Evolutionary conservation across 2,329 filamentous ascomycete genomes (phyloP), one percentile per base, ranked within the genome.

Genomic region (Paracamarosporium sp.): DNA sequence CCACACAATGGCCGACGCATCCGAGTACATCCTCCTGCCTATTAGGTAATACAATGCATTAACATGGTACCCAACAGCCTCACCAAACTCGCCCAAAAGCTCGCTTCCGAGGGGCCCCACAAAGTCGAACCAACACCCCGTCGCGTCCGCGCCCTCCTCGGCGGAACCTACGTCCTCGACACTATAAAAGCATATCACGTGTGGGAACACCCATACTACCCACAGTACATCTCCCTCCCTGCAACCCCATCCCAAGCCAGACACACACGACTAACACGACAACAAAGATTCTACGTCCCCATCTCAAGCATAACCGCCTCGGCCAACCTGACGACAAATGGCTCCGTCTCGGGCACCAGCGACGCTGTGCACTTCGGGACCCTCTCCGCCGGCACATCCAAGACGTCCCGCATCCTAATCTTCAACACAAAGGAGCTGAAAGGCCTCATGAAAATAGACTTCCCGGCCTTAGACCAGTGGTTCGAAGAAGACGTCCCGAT

Each of bases 401-500:
- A 52, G 17, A 54, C 28, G 15, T 38, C 30, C 46, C 66, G 69
- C 12, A 53, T 76, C 7, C 46, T 77, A 7, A 56, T 72, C 13
- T 75, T 77, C 60, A 61, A 64, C 17, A 65, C 65, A 1, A 48
- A 40, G 4, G 17, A 50, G 4, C 59, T 77, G 7, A 55, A 63
- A 4, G 61, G 68, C 11, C 64, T 76, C 11, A 64, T 74, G 6
- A 74, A 72, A 40, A 52, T 76, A 3, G 69, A 74, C 24, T 76
- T 76, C 48, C 38, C 56, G 5, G 65, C 63, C 5, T 46, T 75
- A 46, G 79, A 82, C 38, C 69, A 77, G 45, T 84, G 82, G 81
- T 82, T 82, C 62, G 86, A 88, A 66, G 87, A 89, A 73, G 85
- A 88, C 50, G 76, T 78, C 0, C 83, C 81, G 1, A 83, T 89